A percentile compares a stretch with the other conserved stretches of the same genome.
These are phyloP conservation scores for Collybiopsis confluens DNA, from an alignment of 768 basidiomycete species.

Conservation along the genomic window DNA sequence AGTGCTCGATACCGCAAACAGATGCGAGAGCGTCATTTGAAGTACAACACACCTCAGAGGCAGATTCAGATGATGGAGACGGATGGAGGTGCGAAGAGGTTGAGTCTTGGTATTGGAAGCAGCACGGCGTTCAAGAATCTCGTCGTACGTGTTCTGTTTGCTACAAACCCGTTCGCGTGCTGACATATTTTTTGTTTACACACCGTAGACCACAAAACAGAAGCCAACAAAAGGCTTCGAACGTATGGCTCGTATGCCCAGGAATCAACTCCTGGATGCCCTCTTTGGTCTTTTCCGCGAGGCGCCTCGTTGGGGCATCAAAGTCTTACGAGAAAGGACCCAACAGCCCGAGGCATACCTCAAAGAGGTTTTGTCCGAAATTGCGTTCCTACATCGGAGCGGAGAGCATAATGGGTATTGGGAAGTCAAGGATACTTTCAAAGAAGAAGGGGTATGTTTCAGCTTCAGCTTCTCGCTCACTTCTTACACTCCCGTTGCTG, in stretches of 20 bases:
- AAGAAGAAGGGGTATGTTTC: slow-evolving; percentile 52
- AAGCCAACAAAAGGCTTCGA: slow-evolving; percentile 75
- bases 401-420: slow-evolving; percentile 80
- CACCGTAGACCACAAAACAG: slow-evolving; percentile 63
- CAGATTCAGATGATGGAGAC: slow-evolving; percentile 74
- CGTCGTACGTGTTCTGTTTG: slow-evolving; percentile 44
- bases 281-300: slow-evolving; percentile 47
- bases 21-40: slow-evolving; percentile 62
- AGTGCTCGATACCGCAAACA: slow-evolving; percentile 65
- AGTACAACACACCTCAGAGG: slow-evolving; percentile 62
- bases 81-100: slow-evolving; percentile 71
- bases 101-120: slow-evolving; percentile 70
- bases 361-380: slow-evolving; percentile 75
- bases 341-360: slow-evolving; percentile 87
- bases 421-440: slow-evolving; percentile 74
- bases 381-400: slow-evolving; percentile 71
- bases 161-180: too few relatives aligned
- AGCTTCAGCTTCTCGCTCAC: background rate
- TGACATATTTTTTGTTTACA: slow-evolving; percentile 6
- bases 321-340: slow-evolving; percentile 68
- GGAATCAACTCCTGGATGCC: slow-evolving; percentile 19
- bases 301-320: slow-evolving; percentile 78
- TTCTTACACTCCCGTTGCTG: background rate
- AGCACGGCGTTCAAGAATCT: slow-evolving; percentile 60
- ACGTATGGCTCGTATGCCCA: slow-evolving; percentile 88